Conservation (phyloP, 768 basidiomycete species). For the Lactifluus pinguis region DNA sequence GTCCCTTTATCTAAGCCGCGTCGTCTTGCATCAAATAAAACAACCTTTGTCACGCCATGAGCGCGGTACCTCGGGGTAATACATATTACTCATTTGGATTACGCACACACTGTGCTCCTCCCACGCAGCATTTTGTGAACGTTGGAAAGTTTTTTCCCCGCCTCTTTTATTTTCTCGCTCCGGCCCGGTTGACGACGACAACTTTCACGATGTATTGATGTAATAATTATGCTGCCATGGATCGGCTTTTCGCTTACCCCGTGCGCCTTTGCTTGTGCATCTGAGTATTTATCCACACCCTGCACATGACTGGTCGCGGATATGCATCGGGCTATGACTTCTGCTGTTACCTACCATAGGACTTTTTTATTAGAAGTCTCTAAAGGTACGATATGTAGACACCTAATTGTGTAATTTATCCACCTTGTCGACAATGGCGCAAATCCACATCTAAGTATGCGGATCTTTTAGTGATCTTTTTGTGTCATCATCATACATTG, state of each 20-base stretch:
- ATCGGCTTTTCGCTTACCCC: neutral
- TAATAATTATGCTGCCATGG: slow-evolving; percentile 13
- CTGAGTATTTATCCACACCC: slow-evolving; percentile 12
- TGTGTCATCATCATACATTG: neutral
- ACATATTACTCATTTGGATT: neutral
- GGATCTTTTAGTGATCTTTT: slow-evolving; percentile 11
- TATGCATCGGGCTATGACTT: slow-evolving; percentile 6
- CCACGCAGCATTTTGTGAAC: neutral
- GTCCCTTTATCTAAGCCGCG: slow-evolving; percentile 9
- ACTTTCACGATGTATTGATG: slow-evolving; percentile 14
- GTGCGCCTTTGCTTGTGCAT: neutral
- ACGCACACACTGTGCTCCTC: neutral
- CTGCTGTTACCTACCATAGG: slow-evolving; percentile 14
- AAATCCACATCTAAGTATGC: slow-evolving; percentile 12
- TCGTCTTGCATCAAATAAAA: slow-evolving; percentile 13
- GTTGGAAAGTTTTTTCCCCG: neutral
- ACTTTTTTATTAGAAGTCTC: slow-evolving; percentile 18
- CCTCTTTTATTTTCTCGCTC: neutral
- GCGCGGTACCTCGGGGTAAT: neutral
- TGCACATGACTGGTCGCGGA: slow-evolving; percentile 11
- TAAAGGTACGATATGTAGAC: slow-evolving; percentile 16
- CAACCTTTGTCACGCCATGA: slow-evolving; percentile 19
- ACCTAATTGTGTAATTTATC: slow-evolving; percentile 19
- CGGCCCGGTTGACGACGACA: neutral
- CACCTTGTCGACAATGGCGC: slow-evolving; percentile 13